These are phyloP conservation scores for Amaranthus hypochondriacus DNA, from an alignment of 148 eudicot species.

Conservation along the genomic window DNA sequence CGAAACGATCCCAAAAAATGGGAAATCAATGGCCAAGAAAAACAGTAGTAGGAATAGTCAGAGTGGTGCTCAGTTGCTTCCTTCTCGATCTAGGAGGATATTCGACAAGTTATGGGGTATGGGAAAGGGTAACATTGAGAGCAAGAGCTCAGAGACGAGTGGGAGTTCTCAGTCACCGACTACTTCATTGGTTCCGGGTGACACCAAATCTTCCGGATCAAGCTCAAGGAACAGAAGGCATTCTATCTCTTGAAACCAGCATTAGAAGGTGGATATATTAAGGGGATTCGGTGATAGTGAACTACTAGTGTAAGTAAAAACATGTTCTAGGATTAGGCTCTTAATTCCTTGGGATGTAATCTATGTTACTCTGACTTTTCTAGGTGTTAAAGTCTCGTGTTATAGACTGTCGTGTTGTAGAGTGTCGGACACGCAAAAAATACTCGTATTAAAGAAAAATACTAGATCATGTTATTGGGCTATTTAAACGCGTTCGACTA, in stretches of 20 bases:
- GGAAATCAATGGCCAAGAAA: slow-evolving; percentile 34
- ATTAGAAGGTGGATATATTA: slow-evolving; percentile 4
- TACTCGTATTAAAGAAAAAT: too few species aligned
- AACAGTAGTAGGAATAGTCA: slow-evolving; percentile 38
- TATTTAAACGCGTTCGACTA: too few species aligned
- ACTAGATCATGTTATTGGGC: too few species aligned
- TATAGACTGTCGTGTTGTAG: too few species aligned
- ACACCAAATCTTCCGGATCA: slow-evolving; percentile 51
- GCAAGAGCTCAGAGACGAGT: slow-evolving; percentile 77
- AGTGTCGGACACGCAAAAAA: too few species aligned
- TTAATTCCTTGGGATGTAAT: not conserved
- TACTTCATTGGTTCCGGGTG: slow-evolving; percentile 51
- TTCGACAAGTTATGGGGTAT: slow-evolving; percentile 68
- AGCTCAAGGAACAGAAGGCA: slow-evolving; percentile 55
- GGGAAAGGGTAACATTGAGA: slow-evolving; percentile 60
- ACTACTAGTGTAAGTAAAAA: slow-evolving; percentile 12
- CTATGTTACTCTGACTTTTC: not conserved
- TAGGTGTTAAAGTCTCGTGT: too few species aligned
- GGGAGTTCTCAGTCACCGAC: slow-evolving; percentile 74
- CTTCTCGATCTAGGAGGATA: slow-evolving; percentile 78
- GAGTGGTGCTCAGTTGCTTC: slow-evolving; percentile 60
- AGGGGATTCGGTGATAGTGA: slow-evolving; percentile 13
- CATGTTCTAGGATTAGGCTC: slow-evolving; percentile 22
- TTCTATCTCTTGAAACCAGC: slow-evolving; percentile 45
- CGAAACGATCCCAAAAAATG: slow-evolving; percentile 28